Base-by-base conservation (phyloP, 371 early-diverging fungal species). In the Basidiobolus heterosporus region DNA sequence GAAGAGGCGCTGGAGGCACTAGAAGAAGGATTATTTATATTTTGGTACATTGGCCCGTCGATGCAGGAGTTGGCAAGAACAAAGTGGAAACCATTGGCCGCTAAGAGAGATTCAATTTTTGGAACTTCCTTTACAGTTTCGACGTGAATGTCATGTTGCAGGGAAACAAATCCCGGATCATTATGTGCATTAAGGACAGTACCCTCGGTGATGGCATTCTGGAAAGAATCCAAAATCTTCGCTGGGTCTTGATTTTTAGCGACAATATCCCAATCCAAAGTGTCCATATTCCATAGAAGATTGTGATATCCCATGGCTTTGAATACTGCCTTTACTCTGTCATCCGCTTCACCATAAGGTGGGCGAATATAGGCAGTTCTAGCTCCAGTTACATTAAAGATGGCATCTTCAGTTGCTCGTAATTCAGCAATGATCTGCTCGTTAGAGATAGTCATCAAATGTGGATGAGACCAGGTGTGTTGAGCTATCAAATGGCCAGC, bases 401-500 rank as follows among this genome's bases (percentile, higher is more conserved):
- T 50, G 17, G 59, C 60, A n/a, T 55, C 24, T n/a, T 58, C 66
- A 11, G 57, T 44, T 20, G 48, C 48, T 22, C 42, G 57, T 54
- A 65, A 52, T 35, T 65, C 62, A 5, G 48, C 46, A 2, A 38
- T 54, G 35, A 65, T 58, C 1, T 48, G 50, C 0, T 44, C 58
- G 19, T 42, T 22, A 20, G 42, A 22, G 13, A 42, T 1, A 11
- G 42, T 30, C 42, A 42, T 42, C 19, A 73, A 46, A 44, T 70
- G 58, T 23, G 65, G 60, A 49, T 74, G 70, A 7, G 59, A 58
- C 37, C 58, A 69, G 3, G 74, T 73, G 54, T 72, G 73, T 0
- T 66, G 65, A 11, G 61, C 72, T 45, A 74, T 64, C 42, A 66
- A 64, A 47, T 74, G 72, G 1, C 72, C 71, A 2, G 62, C 51